These are phyloP conservation scores for Ascochyta pisi DNA, from an alignment of 2,329 filamentous ascomycete species.

Conservation along the genomic window DNA sequence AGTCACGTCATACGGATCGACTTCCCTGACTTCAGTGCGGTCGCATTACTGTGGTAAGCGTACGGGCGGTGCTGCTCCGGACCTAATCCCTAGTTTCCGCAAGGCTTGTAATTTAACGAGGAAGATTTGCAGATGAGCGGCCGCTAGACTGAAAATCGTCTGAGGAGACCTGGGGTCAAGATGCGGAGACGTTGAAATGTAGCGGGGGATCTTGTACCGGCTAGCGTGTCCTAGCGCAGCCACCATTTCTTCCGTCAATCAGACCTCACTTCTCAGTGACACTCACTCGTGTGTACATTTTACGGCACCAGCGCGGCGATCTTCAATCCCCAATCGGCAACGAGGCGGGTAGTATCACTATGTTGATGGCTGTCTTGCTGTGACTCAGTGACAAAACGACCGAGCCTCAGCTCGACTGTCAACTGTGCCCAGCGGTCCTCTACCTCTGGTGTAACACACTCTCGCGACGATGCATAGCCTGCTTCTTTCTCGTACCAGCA, in stretches of 20 bases:
- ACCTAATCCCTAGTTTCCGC: slow-evolving; percentile 14
- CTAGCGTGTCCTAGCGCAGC: slow-evolving; percentile 24
- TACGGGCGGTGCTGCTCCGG: slow-evolving; percentile 15
- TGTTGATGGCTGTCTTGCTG: background rate
- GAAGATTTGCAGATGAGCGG: background rate
- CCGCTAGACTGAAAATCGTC: background rate
- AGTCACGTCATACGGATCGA: background rate
- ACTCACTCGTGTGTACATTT: background rate
- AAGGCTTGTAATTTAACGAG: background rate
- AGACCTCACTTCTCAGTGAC: slow-evolving; percentile 3
- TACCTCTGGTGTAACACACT: background rate
- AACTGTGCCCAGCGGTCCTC: background rate
- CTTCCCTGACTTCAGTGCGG: background rate
- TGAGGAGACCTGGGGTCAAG: slow-evolving; percentile 24
- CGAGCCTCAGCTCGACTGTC: no score
- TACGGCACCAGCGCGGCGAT: background rate
- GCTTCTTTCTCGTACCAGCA: slow-evolving; percentile 5
- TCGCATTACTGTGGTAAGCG: slow-evolving; percentile 3
- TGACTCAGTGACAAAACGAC: background rate
- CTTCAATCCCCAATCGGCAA: background rate
- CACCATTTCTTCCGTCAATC: slow-evolving; percentile 40
- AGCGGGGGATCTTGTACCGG: slow-evolving; percentile 9
- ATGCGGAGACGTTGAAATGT: slow-evolving; percentile 21
- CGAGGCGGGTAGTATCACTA: background rate
- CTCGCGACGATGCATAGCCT: background rate